Evolutionary conservation across 108 stramenopile genomes (phyloP), one percentile per base, ranked within the genome.

Genomic region (Nitzschia putrida): DNA sequence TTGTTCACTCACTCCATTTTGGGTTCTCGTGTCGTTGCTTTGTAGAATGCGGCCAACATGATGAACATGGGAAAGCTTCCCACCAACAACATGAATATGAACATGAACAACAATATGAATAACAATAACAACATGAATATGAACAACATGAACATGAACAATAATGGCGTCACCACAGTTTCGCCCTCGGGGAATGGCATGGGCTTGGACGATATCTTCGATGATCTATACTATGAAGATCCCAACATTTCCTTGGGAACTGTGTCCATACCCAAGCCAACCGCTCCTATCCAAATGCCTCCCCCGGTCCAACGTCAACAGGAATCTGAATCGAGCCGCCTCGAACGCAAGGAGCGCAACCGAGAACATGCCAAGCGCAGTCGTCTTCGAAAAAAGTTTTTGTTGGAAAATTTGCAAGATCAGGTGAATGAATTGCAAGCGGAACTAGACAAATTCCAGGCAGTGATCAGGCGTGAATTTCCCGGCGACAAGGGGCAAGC

Each of bases 341-440:
- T 91, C 10, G 94, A 95, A 74, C 83, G 94, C 2, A 77, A 91
- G 24, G 94, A 92, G 68, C 81, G 94, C 14, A 95, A 95, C 65
- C 80, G 94, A 7, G 91, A 95, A 77, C 97, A 99, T 72, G 98
- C 98, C 47, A 99, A 99, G 64, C 87, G 97, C 38, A 92, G 90
- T 59, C 83, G 98, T 20, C 84, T 99, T 23, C 92, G 98, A 49
- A 99, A 99, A 78, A 99, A 99, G 74, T 99, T 97, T 77, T 72
- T 99, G 25, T 77, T 97, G 54, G 98, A 99, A 79, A 82, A 81
- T 13, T 82, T 99, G 26, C 96, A 97, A 70, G 93, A 96, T 69
- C 96, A 96, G 69, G 96, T 99, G 55, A 83, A 92, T 61, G 94
- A 83, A 34, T 66, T 95, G 25, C 88, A 95, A 76, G 86, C 83